Evolutionary conservation across 106 monocot genomes (phyloP), one percentile per base, ranked within the genome.

Genomic region (Gastrodia elata): DNA sequence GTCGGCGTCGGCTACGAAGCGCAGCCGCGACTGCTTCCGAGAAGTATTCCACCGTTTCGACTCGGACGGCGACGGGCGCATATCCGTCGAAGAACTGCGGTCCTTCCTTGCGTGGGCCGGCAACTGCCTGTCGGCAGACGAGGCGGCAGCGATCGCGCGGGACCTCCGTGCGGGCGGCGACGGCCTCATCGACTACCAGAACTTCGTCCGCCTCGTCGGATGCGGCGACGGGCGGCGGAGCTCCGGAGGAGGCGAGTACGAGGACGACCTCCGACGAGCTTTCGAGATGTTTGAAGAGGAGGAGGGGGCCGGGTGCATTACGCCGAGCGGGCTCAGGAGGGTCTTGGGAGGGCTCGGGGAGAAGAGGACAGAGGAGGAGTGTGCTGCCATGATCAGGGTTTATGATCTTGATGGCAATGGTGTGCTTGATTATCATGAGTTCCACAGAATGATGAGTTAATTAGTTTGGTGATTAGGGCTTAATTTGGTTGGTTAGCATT

Each of bases 331-430:
- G 25, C 72, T 87, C 56, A 64, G 71, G 40, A 39, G 39, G 38
- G 74, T 58, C 57, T 68, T 87, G 13, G 46, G 64, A 18, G 39
- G 78, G 43, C 65, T 87, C 2, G 87, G 87, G 30, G 80, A 83
- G 68, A 71, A 8, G 42, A 68, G 65, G 71, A 32, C 80, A 20
- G 38, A 46, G 0, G 80, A 87, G 71, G 80, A 87, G 57, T 87
- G 87, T 49, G 65, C 55, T 25, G 72, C 75, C 70, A 87, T 87
- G 87, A 80, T 87, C 10, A 39, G 80, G 44, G 80, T 65, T 11
- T 87, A 72, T 42, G 87, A 87, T 65, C 44, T 77, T 16, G 83
- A 87, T 44, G 83, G 87, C 32, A 65, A 87, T 68, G 87, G 87
- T 3, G 78, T 78, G 35, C 72, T 78, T 36, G 78, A 78, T 33